These are phyloP conservation scores for Neurospora discreta DNA, from an alignment of 495 filamentous ascomycete species.

Conservation along the genomic window DNA sequence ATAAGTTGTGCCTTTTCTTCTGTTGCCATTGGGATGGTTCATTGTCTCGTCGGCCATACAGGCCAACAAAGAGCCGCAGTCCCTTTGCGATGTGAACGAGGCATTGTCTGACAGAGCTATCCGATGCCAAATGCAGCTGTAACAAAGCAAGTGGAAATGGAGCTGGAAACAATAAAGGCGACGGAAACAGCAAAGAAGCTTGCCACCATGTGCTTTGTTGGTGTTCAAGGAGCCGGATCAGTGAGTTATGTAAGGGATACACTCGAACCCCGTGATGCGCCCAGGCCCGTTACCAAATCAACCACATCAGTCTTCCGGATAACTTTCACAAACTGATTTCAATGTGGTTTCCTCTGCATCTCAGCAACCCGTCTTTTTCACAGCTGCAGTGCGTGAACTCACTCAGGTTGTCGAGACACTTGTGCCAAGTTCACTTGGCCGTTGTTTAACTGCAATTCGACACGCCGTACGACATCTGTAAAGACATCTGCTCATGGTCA, in stretches of 20 bases:
- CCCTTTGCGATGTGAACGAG: background rate
- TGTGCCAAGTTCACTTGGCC: background rate
- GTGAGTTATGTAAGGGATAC: background rate
- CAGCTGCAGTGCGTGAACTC: background rate
- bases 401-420: background rate
- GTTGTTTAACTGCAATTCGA: background rate
- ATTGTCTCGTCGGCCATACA: background rate
- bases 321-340: background rate
- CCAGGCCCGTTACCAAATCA: background rate
- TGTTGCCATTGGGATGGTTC: background rate
- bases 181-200: conserved; percentile 7
- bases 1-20: background rate
- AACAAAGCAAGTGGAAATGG: conserved; percentile 8
- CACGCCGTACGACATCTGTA: background rate
- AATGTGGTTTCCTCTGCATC: background rate
- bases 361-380: background rate
- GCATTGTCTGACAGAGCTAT: background rate
- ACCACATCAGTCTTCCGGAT: background rate
- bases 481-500: background rate
- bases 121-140: background rate
- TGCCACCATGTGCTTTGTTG: background rate
- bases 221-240: background rate
- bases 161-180: conserved; percentile 33
- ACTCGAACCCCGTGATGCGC: background rate
- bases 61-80: conserved; percentile 14